Base-by-base conservation (phyloP, 2,329 filamentous ascomycete species). In the Ascochyta clinopodiicola region DNA sequence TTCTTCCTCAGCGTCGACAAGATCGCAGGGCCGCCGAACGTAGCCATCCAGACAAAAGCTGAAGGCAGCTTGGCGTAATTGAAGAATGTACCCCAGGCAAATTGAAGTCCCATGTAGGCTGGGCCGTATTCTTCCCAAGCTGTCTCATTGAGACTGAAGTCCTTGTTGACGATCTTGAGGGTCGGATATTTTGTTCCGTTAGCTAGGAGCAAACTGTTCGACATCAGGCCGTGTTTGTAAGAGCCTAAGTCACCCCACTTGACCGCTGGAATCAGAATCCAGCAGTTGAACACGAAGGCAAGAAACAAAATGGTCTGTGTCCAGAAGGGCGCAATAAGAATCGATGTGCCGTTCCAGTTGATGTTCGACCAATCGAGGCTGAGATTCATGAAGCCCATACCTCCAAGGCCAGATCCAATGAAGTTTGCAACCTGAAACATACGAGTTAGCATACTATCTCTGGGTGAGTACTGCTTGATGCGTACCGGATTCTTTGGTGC, bases 361-460 rank as follows among this genome's bases (percentile, higher is more conserved):
- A 87, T 81, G 57, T 83, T 86, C 3, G 84, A 84, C 84, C 84
- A 87, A 61, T 87, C 82, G 17, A 87, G 72, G 1, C 81, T 82
- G 1, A 87, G 72, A 54, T 87, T 87, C 34, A 87, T 70, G 56
- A 87, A 81, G 0, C 84, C 84, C 82, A 87, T 86, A 5, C 84
- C 84, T 4, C 85, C 84, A n/a, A 86, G 79, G 0, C 85, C 85
- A 4, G 81, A 80, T 1, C 85, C 84, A 17, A 87, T 73, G 61
- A 87, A 88, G 62, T 87, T 88, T 57, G 83, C 84, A 0, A 56
- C 17, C 40, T 44, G 19, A 5, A 22, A 32, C 1, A n/a, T 12
- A 15, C 6, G 2, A 7, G n/a, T 44, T 17, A 44, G 27, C 29
- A 40, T 15, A 27, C 21, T 7, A 7, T 27, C 21, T 6, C 10